Base-by-base conservation (phyloP, 495 filamentous ascomycete species). In the Niebla homalea region DNA sequence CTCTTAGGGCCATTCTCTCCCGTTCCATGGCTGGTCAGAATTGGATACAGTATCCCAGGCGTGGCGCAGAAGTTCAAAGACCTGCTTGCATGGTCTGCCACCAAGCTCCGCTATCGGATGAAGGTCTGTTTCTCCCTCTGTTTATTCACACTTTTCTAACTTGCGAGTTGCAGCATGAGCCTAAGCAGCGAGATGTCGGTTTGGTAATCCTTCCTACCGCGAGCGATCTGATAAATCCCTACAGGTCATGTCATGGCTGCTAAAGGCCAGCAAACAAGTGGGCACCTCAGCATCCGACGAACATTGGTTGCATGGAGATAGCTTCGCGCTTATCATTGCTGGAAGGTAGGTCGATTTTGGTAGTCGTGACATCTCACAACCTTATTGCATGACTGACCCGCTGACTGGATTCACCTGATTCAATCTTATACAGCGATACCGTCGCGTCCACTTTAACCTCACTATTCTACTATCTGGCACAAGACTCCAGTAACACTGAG, bases 261-360 rank as follows among this genome's bases (percentile, higher is more conserved):
- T 65, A 7, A 56, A 61, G 38, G 59, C 61, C 20, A 49, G 26
- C 1, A 50, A 60, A 5, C 54, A 62, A 14, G 49, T 50, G 1
- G 61, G 57, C 32, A 37, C 37, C 11, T 48, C 39, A 5, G 32
- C 62, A 36, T 50, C 59, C 22, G 56, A 65, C 46, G 42, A 36
- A 10, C 41, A 52, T 10, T 8, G 7, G 6, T 57, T 71, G 8
- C 45, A 60, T 22, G 66, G 66, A 1, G 67, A 71, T 36, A 56
- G 60, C 4, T 51, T 66, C 10, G 53, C 65, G 0, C 61, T 70
- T 23, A 60, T 70, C 15, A 55, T 70, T 11, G 71, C 70, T 15
- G 71, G 71, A 23, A 72, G 69, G 68, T 71, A 46, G 8, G 43
- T 8, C 5, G 5, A 5, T 46, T 19, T 16, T 16, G 16, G 36